A percentile compares a stretch with the other conserved stretches of the same genome.
These are phyloP conservation scores for Boletus fagicola DNA, from an alignment of 768 basidiomycete genomes.

Conservation along the genomic window DNA sequence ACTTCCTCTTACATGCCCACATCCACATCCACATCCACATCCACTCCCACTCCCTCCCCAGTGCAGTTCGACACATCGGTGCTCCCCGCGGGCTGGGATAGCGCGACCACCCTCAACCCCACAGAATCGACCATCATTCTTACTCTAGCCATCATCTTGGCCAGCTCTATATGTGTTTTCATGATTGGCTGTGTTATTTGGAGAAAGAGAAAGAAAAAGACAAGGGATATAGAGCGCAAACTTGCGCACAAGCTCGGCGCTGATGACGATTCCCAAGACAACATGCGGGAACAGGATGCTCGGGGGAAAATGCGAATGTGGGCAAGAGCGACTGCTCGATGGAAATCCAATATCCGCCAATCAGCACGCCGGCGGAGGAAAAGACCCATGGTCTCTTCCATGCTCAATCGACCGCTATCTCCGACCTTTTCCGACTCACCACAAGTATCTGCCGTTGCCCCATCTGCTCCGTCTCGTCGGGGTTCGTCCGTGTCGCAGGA, in stretches of 20 bases:
- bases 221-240: slow-evolving; percentile 56
- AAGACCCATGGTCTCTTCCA: slow-evolving; percentile 3
- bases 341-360: slow-evolving; percentile 62
- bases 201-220: slow-evolving; percentile 42
- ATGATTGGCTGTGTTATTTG: slow-evolving; percentile 63
- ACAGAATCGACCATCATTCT: slow-evolving; percentile 49
- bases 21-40: slow-evolving; percentile 5
- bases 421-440: slow-evolving; percentile 15
- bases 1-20: slow-evolving; percentile 12
- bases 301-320: slow-evolving; percentile 57
- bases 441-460: slow-evolving; percentile 2
- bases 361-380: slow-evolving; percentile 57
- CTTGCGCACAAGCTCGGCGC: slow-evolving; percentile 22
- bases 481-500: slow-evolving; percentile 27
- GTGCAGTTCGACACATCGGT: slow-evolving; percentile 21
- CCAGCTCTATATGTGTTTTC: slow-evolving; percentile 56
- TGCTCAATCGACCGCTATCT: slow-evolving; percentile 17
- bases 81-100: slow-evolving; percentile 59
- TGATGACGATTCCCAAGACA: slow-evolving; percentile 31
- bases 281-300: slow-evolving; percentile 43
- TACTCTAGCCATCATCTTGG: slow-evolving; percentile 59
- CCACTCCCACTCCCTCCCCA: slow-evolving; percentile 11
- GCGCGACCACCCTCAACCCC: slow-evolving; percentile 10
- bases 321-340: slow-evolving; percentile 64
- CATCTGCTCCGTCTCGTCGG: slow-evolving; percentile 24